Evolutionary conservation across 2,329 filamentous ascomycete genomes (phyloP).

Genomic region (Colletotrichum cordylinicola): DNA sequence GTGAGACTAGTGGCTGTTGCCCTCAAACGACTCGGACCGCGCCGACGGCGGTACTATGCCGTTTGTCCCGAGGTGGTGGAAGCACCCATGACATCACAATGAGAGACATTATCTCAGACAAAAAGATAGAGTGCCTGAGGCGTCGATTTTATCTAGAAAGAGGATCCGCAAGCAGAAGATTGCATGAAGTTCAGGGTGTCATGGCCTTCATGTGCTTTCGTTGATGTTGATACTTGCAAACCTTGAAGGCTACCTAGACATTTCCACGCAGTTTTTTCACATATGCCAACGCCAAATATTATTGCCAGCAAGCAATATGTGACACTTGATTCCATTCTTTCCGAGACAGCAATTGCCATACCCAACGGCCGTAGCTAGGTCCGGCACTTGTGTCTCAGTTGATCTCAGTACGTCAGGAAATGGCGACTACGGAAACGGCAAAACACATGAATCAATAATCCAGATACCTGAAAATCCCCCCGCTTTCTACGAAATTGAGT

Average conservation of each 20-base stretch:
- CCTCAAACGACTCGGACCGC: neutral
- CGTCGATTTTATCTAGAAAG: fast-evolving
- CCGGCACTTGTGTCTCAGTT: neutral
- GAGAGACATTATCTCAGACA: neutral
- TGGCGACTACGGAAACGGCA: neutral
- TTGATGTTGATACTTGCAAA: neutral
- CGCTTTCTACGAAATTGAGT: neutral
- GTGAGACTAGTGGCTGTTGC: neutral
- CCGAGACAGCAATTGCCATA: neutral
- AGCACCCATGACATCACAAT: neutral
- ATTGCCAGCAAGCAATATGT: neutral
- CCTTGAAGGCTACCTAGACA: neutral
- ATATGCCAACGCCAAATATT: fast-evolving
- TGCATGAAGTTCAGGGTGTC: fast-evolving
- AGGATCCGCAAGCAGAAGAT: fast-evolving
- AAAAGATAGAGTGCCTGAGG: neutral
- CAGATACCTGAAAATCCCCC: neutral
- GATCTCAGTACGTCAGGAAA: neutral
- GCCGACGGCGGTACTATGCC: fast-evolving
- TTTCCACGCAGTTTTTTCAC: fast-evolving
- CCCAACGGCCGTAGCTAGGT: neutral
- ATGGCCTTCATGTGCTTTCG: fast-evolving
- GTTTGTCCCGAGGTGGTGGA: neutral
- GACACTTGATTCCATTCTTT: neutral
- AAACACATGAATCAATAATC: neutral